Base-by-base conservation (phyloP, 176 grass and related monocot species). In the Pontederia paniculata region DNA sequence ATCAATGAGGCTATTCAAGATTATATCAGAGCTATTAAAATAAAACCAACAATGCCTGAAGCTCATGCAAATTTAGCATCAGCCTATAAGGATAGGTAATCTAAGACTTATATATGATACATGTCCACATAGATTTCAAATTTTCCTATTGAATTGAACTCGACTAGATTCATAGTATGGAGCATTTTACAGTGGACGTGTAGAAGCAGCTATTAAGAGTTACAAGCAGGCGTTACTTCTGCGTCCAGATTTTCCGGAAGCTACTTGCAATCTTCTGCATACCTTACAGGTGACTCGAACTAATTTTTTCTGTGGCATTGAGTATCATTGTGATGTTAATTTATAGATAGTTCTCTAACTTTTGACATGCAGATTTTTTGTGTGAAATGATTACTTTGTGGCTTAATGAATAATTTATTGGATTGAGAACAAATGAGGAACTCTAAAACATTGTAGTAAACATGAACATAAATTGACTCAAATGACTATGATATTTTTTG, bases 11-110 rank as follows among this genome's bases (percentile, higher is more conserved):
- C 88, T 60, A 84, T 88, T 78, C 88, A 94, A 58, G 88, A 94
- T 81, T 94, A 94, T 52, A 75, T 88, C 44, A 69, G 75, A 50
- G 88, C 88, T 19, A 83, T 79, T 53, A 60, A 37, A 14, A 76
- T 87, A 21, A 78, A 77, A 43, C 88, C 88, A 65, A 81, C 70
- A 52, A 94, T 94, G 88, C 67, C 88, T 8, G 88, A 94, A 94
- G 88, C 88, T 14, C 88, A 88, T 78, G 88, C 88, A 21, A 94
- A 94, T 58, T 83, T 94, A 50, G 88, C 88, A 50, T 94, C 88
- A 11, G 88, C 88, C 51, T 94, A 94, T 54, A 94, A 94, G 53
- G 88, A 94, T 62, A 94, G 80, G 88, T 94, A 46, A 12, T 21
- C 70, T 23, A 5, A 37, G 7, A 37, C 28, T 37, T 37, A 37